Base-by-base conservation (phyloP, 495 filamentous ascomycete genomes). In the Daldinia bambusicola region DNA sequence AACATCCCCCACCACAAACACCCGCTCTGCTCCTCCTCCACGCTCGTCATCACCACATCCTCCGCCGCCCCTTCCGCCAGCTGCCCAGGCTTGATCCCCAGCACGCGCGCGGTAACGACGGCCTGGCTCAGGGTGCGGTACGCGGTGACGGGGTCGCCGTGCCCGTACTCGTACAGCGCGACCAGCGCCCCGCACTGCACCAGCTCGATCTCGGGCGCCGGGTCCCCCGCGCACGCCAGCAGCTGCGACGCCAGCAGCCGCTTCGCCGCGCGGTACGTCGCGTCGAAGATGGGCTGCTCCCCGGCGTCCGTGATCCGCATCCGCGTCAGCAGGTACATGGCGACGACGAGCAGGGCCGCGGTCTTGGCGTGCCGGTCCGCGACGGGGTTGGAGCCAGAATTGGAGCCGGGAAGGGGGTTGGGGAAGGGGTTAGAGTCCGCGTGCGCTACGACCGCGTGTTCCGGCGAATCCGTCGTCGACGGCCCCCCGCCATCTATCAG, bases 1-100 rank as follows among this genome's bases (percentile, higher is more conserved):
- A 79, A 77, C 67, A 79, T 55, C 0, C 67, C 75, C 77, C 77
- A 79, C 73, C 75, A 79, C n/a, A 79, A 57, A 40, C 71, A 72
- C 22, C 74, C 66, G 16, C 56, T 64, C 61, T 75, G 72, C 58
- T 79, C 73, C 40, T 79, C 75, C n/a, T 76, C 71, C 0, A 70
- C 51, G 7, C 70, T 67, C 12, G 65, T 59, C 40, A 76, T 66
- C 4, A 68, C 30, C 6, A 57, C 30, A 37, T 75, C 75, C 8
- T 58, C 53, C 2, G 66, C 66, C 6, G 26, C 20, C 12, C 48
- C 8, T 9, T 72, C 61, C 38, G 66, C 57, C 37, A 76, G 26
- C 55, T 74, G 61, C 1, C 70, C 74, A 0, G 74, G 74, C 53
- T 51, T 64, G 7, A 76, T 55, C 16, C 63, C 75, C 14, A 77